Percentiles rank a stretch among this genome's conserved stretches.
These are phyloP conservation scores for Cryptococcus amylolentus DNA, from an alignment of 1,284 basidiomycete species.

Conservation along the genomic window DNA sequence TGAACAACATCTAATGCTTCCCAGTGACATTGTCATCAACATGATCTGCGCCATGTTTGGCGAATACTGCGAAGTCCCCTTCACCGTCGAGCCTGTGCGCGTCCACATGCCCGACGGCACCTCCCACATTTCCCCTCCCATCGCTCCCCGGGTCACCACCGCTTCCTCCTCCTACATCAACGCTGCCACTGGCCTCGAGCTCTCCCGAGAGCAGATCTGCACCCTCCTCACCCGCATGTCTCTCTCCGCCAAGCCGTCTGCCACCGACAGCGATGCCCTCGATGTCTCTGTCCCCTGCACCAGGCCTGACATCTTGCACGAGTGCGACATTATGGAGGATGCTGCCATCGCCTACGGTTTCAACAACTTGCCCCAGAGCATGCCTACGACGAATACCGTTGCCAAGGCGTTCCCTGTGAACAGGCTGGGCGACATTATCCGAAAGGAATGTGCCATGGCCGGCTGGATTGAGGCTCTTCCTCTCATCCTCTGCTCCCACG, in stretches of 20 bases:
- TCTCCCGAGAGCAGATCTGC: conserved; percentile 50
- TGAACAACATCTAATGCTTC: background rate
- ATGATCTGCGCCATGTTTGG: conserved; percentile 96
- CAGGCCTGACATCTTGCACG: conserved; percentile 93
- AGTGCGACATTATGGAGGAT: conserved; percentile 98
- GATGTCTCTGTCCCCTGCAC: conserved; percentile 79
- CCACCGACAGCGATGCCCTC: conserved; percentile 58
- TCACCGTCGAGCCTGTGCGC: conserved; percentile 87
- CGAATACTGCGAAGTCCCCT: conserved; percentile 89
- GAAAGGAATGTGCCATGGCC: conserved; percentile 85
- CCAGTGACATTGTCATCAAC: conserved; percentile 78
- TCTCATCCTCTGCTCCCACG: conserved; percentile 93
- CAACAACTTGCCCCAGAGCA: conserved; percentile 88
- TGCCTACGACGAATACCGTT: conserved; percentile 93
- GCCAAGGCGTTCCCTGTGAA: conserved; percentile 88
- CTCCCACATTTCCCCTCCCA: conserved; percentile 72
- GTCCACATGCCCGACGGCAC: conserved; percentile 75
- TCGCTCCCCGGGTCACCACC: conserved; percentile 67
- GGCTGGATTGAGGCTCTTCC: conserved; percentile 96
- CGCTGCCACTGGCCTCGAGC: conserved; percentile 81
- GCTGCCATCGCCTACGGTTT: conserved; percentile 97
- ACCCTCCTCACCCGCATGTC: conserved; percentile 46
- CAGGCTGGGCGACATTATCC: conserved; percentile 83
- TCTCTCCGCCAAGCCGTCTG: conserved; percentile 53
- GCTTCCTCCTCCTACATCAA: conserved; percentile 90